These are phyloP conservation scores for Naganishia liquefaciens DNA, from an alignment of 1,284 basidiomycete species.

Conservation along the genomic window DNA sequence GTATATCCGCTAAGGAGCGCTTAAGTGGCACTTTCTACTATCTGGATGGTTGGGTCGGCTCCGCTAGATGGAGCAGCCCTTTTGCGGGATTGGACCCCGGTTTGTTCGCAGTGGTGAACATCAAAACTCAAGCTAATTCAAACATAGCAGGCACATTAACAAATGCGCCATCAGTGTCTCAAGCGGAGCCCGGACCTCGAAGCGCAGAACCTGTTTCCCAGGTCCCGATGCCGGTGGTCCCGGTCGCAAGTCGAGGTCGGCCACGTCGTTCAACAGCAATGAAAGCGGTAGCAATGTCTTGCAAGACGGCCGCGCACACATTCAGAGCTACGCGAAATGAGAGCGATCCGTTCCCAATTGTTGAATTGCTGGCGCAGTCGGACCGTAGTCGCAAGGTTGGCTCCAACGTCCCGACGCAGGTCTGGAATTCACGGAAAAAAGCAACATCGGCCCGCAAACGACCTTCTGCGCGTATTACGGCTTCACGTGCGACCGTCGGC, in stretches of 20 bases:
- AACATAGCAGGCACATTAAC: background rate
- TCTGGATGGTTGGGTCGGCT: slow-evolving; percentile 27
- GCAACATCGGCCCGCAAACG: too few relatives aligned
- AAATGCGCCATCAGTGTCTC: background rate
- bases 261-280: background rate
- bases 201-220: too few relatives aligned
- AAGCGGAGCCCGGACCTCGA: too few relatives aligned
- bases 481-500: too few relatives aligned
- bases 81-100: slow-evolving; percentile 16
- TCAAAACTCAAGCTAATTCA: background rate
- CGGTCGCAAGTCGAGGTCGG: background rate
- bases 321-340: background rate
- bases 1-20: background rate
- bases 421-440: too few relatives aligned
- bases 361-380: too few relatives aligned
- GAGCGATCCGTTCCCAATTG: too few relatives aligned
- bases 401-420: background rate
- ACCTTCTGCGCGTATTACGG: too few relatives aligned
- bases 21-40: slow-evolving; percentile 27
- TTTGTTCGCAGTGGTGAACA: background rate
- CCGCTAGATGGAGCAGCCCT: slow-evolving; percentile 24
- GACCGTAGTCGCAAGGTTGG: background rate
- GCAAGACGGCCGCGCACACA: background rate
- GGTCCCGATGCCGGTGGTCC: background rate
- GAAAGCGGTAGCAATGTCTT: background rate